Evolutionary conservation across 768 basidiomycete species (phyloP).

Genomic region (Phaeotremella fagi): DNA sequence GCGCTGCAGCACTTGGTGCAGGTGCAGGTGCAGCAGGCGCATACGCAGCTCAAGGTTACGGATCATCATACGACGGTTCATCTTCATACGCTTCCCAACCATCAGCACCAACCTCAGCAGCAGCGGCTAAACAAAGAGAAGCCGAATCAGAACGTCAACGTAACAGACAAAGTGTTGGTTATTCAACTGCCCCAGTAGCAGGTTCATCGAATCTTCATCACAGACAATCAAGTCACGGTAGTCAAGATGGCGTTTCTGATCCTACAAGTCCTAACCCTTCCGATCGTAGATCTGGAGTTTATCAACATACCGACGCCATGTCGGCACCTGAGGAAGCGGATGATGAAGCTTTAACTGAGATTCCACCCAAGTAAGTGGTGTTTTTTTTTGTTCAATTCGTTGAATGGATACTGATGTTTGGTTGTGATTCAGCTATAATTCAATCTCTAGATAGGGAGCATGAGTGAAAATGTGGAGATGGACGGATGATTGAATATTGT

Average conservation of each 20-base stretch:
- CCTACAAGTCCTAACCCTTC: not conserved
- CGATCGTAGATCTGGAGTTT: conserved; percentile 12
- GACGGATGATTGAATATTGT: too few relatives aligned
- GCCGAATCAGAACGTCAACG: conserved; percentile 6
- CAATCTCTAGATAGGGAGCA: too few relatives aligned
- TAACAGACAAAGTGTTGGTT: not conserved
- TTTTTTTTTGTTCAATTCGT: not conserved
- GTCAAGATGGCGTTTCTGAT: conserved; percentile 1
- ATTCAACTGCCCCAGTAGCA: not conserved
- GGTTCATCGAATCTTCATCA: not conserved
- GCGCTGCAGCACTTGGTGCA: conserved; percentile 21
- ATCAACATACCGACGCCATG: conserved; percentile 40
- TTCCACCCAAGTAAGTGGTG: conserved; percentile 40
- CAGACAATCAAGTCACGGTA: conserved; percentile 1
- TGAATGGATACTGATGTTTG: too few relatives aligned
- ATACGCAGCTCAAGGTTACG: conserved; percentile 1
- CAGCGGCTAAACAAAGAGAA: conserved; percentile 26
- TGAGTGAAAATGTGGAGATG: not conserved
- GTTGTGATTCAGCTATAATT: too few relatives aligned
- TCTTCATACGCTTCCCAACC: conserved; percentile 9
- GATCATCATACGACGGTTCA: not conserved
- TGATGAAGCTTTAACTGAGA: conserved; percentile 20
- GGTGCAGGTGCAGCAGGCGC: conserved; percentile 22
- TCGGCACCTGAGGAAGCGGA: conserved; percentile 12
- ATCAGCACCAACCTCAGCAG: conserved; percentile 19